Conservation (phyloP, 2,329 filamentous ascomycete species). For the Pestalotiopsis sp. region DNA sequence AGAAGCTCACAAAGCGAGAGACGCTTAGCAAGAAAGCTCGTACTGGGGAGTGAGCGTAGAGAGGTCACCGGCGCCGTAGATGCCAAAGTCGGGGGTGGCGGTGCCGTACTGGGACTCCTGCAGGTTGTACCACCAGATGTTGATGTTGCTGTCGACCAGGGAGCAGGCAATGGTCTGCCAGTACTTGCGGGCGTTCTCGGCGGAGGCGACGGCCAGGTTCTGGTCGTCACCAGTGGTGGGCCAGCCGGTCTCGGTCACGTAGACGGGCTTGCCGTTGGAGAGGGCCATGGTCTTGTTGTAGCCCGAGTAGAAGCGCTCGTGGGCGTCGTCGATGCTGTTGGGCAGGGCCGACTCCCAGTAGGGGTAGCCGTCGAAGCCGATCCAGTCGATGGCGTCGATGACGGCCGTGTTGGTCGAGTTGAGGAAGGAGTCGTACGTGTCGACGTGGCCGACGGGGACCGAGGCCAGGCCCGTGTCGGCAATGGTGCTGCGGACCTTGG, state of each 20-base stretch:
- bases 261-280: slow-evolving; percentile 45
- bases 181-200: slow-evolving; percentile 46
- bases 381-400: slow-evolving; percentile 53
- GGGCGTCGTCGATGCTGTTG: slow-evolving; percentile 47
- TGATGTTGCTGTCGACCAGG: slow-evolving; percentile 29
- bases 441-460: slow-evolving; percentile 54
- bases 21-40: slow-evolving; percentile 31
- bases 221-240: slow-evolving; percentile 50
- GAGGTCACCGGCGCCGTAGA: slow-evolving; percentile 37
- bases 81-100: slow-evolving; percentile 37
- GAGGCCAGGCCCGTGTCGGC: slow-evolving; percentile 34
- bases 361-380: slow-evolving; percentile 57
- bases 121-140: slow-evolving; percentile 40
- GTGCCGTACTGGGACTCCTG: slow-evolving; percentile 38
- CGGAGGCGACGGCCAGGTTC: slow-evolving; percentile 46
- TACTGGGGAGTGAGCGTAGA: slow-evolving; percentile 27
- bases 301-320: slow-evolving; percentile 44
- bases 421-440: slow-evolving; percentile 58
- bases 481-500: slow-evolving; percentile 55
- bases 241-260: slow-evolving; percentile 60
- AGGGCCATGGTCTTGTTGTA: slow-evolving; percentile 39
- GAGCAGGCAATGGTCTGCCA: slow-evolving; percentile 35
- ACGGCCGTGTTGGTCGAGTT: slow-evolving; percentile 51
- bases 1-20: neutral
- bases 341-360: slow-evolving; percentile 50